Conservation (phyloP, 2,329 filamentous ascomycete genomes). For the Xylogone sp. region DNA sequence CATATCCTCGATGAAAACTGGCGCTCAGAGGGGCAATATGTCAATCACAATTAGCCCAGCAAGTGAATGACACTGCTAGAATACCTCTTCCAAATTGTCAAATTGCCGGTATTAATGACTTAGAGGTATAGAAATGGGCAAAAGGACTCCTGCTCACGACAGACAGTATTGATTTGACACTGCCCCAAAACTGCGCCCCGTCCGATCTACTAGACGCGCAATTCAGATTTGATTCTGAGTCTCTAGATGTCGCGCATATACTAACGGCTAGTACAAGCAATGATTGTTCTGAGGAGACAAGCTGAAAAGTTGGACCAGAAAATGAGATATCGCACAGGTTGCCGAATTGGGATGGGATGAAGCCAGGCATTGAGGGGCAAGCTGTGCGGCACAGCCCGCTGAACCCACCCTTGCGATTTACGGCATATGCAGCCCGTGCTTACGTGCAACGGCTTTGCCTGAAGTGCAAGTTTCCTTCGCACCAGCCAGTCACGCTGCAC, state of each 20-base stretch:
- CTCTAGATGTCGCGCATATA: neutral
- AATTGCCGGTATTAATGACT: neutral
- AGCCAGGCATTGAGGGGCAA: neutral
- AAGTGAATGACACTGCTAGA: neutral
- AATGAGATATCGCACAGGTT: neutral
- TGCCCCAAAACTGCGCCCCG: neutral
- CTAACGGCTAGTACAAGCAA: neutral
- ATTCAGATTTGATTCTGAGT: neutral
- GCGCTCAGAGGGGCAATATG: slow-evolving; percentile 23
- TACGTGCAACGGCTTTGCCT: too few relatives aligned
- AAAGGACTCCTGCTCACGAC: too few relatives aligned
- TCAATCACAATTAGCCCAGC: neutral
- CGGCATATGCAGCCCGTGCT: too few relatives aligned
- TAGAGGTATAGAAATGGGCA: neutral
- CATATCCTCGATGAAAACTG: slow-evolving; percentile 13
- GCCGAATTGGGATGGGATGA: neutral
- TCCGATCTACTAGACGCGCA: neutral
- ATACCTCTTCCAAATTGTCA: neutral
- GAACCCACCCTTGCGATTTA: too few relatives aligned
- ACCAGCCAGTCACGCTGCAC: too few relatives aligned
- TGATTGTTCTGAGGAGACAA: too few relatives aligned
- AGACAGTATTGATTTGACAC: too few relatives aligned
- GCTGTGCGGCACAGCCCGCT: neutral
- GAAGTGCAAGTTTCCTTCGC: too few relatives aligned
- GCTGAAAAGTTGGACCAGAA: neutral